These are phyloP conservation scores for Aaosphaeria arxii DNA, from an alignment of 2,329 filamentous ascomycete species.

Conservation along the genomic window DNA sequence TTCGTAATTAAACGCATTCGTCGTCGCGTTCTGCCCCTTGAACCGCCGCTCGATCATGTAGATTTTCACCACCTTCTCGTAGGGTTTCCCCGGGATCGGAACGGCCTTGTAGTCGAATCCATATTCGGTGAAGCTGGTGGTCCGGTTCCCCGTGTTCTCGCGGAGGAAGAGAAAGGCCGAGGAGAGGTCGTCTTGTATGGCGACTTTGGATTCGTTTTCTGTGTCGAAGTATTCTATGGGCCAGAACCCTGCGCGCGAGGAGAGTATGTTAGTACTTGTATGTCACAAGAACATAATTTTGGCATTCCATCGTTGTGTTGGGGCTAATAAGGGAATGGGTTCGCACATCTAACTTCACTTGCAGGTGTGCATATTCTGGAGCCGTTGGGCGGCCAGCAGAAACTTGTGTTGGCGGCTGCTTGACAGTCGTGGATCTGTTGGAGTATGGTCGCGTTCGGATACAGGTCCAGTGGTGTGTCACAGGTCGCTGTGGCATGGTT, in stretches of 20 bases:
- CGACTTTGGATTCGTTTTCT: slow-evolving; percentile 3
- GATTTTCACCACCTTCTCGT: slow-evolving; percentile 6
- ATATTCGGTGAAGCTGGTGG: slow-evolving; percentile 4
- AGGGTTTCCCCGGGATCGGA: not conserved
- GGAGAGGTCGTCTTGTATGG: slow-evolving; percentile 3
- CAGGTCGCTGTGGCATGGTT: no score
- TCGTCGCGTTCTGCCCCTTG: not conserved
- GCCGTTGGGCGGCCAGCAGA: slow-evolving; percentile 17
- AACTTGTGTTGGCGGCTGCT: slow-evolving; percentile 7
- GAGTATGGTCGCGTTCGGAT: not conserved
- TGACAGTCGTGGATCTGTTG: slow-evolving; percentile 11
- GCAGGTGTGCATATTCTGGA: slow-evolving; percentile 11
- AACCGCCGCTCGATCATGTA: slow-evolving; percentile 3
- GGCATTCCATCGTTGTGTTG: not conserved
- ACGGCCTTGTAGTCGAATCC: slow-evolving; percentile 1
- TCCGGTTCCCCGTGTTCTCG: slow-evolving; percentile 6
- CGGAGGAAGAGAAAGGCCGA: not conserved
- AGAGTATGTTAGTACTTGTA: not conserved
- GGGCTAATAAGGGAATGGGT: not conserved
- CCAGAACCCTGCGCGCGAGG: slow-evolving; percentile 7
- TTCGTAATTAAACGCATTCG: not conserved
- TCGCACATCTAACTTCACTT: slow-evolving; percentile 3
- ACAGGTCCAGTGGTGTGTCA: no score
- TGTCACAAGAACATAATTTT: no score
- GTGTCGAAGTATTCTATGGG: slow-evolving; percentile 9